Evolutionary conservation across 192 early-diverging fungal genomes (phyloP), one percentile per base, ranked within the genome.

Genomic region (Backusella luteola): DNA sequence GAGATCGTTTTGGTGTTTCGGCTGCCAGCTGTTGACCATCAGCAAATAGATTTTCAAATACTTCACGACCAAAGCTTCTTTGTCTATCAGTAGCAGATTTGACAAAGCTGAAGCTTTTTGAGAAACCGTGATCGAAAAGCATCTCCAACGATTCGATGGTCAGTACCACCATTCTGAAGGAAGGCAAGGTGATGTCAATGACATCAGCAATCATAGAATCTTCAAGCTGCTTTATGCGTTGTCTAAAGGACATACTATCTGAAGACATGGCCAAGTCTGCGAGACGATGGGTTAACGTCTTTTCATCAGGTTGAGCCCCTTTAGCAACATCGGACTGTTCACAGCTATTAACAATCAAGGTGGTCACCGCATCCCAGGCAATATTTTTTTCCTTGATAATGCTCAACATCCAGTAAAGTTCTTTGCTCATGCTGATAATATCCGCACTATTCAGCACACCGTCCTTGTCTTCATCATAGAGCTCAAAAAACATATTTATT

Each of bases 121-220:
- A 52, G 80, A 95, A 94, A 35, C 85, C 91, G 34, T 77, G 63
- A 32, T 94, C 91, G 78, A 98, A 97, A 70, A 95, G 96, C 34
- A 86, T 83, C 72, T 95, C 93, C n/a, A 98, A 83, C 41, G 91
- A 88, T 46, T 93, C 94, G 78, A 97, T 96, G 19, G 90, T 92
- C 71, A 97, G 82, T n/a, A 96, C 86, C 1, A 95, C 89, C 86
- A 97, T 94, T 36, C 92, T 67, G 68, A 79, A 79, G 23, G 72
- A 79, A 21, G 78, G 78, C 17, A 70, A 8, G 0, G 75, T 59
- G 6, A 76, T 29, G n/a, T 76, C 75, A 8, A 76, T 46, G 2
- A 56, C 17, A 17, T 67, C 44, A 32, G 46, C 26, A 36, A 63
- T 21, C 17, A 68, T 23, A 8, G 49, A 36, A 29, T 68, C 49